Percentiles rank a stretch among this genome's conserved stretches.
These are phyloP conservation scores for Chlorella sp. DNA, from an alignment of 139 green algal species.

Conservation along the genomic window DNA sequence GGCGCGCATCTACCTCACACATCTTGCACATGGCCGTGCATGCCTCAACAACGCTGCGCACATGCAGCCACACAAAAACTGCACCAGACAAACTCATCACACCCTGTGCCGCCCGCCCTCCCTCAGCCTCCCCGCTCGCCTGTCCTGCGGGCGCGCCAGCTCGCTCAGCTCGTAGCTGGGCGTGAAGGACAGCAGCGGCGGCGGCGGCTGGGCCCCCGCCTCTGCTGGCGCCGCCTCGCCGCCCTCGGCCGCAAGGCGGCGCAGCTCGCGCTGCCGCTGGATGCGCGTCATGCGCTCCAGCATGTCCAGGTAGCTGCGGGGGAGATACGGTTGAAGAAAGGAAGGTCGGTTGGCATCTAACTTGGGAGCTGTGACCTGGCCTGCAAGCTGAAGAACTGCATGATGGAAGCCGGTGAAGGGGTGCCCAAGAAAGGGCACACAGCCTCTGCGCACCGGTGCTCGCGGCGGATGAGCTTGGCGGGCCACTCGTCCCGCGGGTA, in stretches of 20 bases:
- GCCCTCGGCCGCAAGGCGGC: neutral
- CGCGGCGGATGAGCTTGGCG: constrained; percentile 23
- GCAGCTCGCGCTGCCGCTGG: constrained; percentile 3
- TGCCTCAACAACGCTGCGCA: too few species aligned
- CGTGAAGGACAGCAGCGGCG: constrained; percentile 26
- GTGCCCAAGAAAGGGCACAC: too few species aligned
- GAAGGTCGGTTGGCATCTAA: too few species aligned
- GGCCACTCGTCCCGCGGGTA: constrained; percentile 35
- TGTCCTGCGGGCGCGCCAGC: constrained; percentile 16
- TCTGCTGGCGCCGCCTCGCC: neutral
- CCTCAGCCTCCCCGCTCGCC: neutral
- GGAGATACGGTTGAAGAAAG: too few species aligned
- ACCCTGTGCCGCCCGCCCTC: too few species aligned
- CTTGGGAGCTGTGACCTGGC: too few species aligned
- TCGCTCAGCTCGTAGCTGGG: constrained; percentile 30
- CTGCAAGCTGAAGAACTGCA: too few species aligned
- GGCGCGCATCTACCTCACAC: too few species aligned
- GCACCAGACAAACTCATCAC: too few species aligned
- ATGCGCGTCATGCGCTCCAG: constrained; percentile 9
- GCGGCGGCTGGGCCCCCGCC: neutral
- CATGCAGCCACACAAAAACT: too few species aligned
- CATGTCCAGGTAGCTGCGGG: constrained; percentile 38
- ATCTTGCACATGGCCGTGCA: too few species aligned
- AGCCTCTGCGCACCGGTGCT: constrained; percentile 22
- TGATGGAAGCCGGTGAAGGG: too few species aligned